Percentiles rank a stretch among this genome's conserved stretches.
These are phyloP conservation scores for Rhizoclosmatium globosum DNA, from an alignment of 192 early-diverging fungal genomes.

Conservation along the genomic window DNA sequence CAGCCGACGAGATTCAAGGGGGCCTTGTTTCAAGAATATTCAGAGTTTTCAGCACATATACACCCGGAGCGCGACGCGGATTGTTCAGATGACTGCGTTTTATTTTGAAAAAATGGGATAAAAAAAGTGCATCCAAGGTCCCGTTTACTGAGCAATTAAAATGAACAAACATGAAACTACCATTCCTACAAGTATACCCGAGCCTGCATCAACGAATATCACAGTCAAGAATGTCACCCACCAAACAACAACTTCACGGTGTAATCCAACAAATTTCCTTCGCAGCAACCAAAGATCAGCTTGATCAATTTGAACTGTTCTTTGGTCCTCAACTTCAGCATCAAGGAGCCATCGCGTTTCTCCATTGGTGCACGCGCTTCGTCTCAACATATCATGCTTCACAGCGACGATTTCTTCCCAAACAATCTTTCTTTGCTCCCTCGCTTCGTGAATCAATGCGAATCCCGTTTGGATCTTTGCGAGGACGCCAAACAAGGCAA, in stretches of 20 bases:
- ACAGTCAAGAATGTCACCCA: constrained; percentile 31
- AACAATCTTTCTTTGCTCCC: neutral
- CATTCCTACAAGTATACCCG: constrained; percentile 24
- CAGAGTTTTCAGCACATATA: too few relatives aligned
- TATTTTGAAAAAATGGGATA: too few relatives aligned
- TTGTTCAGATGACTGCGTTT: too few relatives aligned
- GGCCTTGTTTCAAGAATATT: too few relatives aligned
- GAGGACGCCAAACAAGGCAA: constrained; percentile 1
- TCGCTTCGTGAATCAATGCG: neutral
- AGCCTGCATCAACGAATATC: constrained; percentile 23
- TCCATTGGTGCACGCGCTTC: neutral
- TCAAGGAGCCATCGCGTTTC: neutral
- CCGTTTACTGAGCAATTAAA: too few relatives aligned
- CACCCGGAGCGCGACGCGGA: too few relatives aligned
- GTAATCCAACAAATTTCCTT: neutral
- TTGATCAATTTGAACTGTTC: neutral
- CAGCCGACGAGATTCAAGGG: too few relatives aligned
- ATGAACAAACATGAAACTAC: too few relatives aligned
- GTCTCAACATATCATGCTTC: neutral
- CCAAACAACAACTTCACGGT: constrained; percentile 21
- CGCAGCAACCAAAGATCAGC: constrained; percentile 9
- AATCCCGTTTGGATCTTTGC: neutral
- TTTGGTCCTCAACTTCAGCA: neutral
- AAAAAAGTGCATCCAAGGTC: too few relatives aligned
- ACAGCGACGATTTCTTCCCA: neutral